These are phyloP conservation scores for Trypanosoma cruzi DNA, from an alignment of 208 protist genomes.

Conservation along the genomic window DNA sequence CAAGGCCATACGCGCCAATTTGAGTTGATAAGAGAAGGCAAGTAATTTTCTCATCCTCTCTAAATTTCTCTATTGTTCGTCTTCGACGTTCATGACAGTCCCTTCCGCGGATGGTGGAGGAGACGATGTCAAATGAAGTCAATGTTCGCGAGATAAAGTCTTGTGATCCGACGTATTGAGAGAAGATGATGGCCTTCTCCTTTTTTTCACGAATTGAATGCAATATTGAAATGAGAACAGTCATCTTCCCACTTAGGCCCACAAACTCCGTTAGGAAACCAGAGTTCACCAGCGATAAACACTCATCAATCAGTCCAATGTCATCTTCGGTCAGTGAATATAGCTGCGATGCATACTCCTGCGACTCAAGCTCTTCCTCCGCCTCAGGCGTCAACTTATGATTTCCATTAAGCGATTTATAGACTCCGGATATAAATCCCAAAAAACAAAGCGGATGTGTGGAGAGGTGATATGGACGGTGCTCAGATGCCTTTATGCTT, in stretches of 20 bases:
- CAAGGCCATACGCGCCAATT: conserved; percentile 98
- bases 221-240: conserved; percentile 66
- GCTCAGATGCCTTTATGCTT: conserved; percentile 54
- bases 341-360: conserved; percentile 17
- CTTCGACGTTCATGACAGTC: conserved; percentile 64
- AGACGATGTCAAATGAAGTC: conserved; percentile 45
- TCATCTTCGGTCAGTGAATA: conserved; percentile 39
- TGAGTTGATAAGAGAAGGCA: conserved; percentile 96
- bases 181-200: conserved; percentile 90
- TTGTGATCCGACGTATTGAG: conserved; percentile 81
- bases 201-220: conserved; percentile 35
- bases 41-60: conserved; percentile 38
- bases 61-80: conserved; percentile 66
- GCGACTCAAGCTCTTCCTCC: conserved; percentile 19
- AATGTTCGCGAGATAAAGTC: conserved; percentile 79
- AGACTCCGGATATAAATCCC: conserved; percentile 55
- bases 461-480: conserved; percentile 71
- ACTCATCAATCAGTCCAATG: conserved; percentile 37
- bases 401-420: conserved; percentile 47
- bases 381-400: conserved; percentile 11
- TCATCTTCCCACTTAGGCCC: conserved; percentile 77
- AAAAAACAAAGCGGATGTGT: conserved; percentile 88
- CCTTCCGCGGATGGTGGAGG: conserved; percentile 68
- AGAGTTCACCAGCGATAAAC: conserved; percentile 43
- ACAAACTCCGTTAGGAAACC: conserved; percentile 56